Percentiles rank a stretch among this genome's conserved stretches.
These are phyloP conservation scores for Beauveria scarabaeidicola DNA, from an alignment of 2,329 filamentous ascomycete species.

Conservation along the genomic window DNA sequence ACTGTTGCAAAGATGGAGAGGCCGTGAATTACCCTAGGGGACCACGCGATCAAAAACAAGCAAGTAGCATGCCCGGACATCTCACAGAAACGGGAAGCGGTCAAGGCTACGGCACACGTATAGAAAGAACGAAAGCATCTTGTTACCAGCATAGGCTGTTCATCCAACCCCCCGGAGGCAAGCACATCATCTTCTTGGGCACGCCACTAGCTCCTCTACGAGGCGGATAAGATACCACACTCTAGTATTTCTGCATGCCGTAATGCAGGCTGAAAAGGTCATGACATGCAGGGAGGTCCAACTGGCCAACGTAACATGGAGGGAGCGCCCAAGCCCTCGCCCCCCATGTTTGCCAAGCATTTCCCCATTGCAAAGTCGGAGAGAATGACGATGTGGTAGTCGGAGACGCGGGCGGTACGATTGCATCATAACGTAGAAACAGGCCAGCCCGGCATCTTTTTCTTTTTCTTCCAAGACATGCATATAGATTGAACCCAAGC, in stretches of 20 bases:
- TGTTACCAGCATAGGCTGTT: background rate
- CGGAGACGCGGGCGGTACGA: background rate
- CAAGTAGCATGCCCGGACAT: background rate
- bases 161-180: background rate
- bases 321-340: background rate
- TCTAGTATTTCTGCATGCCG: background rate
- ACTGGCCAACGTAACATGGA: background rate
- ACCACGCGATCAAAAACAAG: background rate
- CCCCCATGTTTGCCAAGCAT: background rate
- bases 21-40: background rate
- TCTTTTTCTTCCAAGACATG: background rate
- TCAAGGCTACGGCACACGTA: constrained; percentile 1
- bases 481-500: background rate
- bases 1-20: constrained; percentile 1
- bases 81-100: background rate
- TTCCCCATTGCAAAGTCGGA: background rate
- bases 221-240: background rate
- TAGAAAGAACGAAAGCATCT: constrained; percentile 3
- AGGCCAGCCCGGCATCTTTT: background rate
- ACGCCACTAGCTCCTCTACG: background rate
- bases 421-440: background rate
- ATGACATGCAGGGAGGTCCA: constrained; percentile 2
- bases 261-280: background rate
- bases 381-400: background rate
- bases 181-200: background rate